Evolutionary conservation across 305 asterid genomes (phyloP).

Genomic region (Fraxinus xanthoxyloides): DNA sequence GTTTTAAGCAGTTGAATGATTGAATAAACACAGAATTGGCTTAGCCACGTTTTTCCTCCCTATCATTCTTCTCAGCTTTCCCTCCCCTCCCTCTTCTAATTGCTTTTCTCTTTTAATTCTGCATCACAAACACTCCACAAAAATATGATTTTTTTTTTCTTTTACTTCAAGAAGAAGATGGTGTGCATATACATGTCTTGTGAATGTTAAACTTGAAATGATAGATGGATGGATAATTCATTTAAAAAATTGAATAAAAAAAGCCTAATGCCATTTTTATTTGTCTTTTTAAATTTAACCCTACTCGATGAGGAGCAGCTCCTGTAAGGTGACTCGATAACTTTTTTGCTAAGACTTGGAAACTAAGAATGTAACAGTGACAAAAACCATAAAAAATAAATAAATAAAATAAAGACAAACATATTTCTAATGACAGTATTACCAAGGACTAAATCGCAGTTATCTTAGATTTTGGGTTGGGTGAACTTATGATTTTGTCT

Average conservation of each 20-base stretch:
- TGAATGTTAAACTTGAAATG: background rate
- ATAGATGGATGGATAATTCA: background rate
- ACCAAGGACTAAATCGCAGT: background rate
- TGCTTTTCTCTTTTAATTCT: no score
- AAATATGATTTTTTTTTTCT: no score
- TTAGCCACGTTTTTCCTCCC: no score
- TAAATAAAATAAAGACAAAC: background rate
- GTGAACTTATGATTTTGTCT: background rate
- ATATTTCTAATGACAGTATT: background rate
- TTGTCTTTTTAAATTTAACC: background rate
- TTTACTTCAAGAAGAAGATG: background rate
- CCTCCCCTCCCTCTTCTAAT: no score
- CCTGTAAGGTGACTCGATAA: background rate
- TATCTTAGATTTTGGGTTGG: background rate
- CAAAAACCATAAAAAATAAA: background rate
- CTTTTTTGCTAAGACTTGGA: background rate
- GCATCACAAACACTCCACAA: no score
- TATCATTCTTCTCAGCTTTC: no score
- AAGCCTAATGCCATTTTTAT: background rate
- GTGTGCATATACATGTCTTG: background rate
- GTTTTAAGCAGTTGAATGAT: no score
- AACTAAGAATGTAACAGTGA: background rate
- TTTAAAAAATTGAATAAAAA: no score
- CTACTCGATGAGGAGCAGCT: background rate
- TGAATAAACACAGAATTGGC: no score